Percentiles rank a stretch among this genome's conserved stretches.
Evolutionary conservation across 176 grass and related monocot species (phyloP).

Genomic region (Oryza australiensis): DNA sequence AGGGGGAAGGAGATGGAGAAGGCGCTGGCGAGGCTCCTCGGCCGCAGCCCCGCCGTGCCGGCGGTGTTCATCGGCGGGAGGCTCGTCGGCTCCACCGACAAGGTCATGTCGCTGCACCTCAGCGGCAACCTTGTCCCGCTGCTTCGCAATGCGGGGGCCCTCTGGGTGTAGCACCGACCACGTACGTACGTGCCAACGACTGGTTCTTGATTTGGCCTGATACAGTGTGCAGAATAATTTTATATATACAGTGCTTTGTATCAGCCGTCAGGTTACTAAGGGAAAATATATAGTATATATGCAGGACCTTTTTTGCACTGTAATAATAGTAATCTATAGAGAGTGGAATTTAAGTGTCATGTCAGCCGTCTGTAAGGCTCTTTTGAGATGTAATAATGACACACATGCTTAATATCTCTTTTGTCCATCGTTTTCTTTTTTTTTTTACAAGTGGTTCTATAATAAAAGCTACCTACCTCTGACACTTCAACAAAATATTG

Average conservation of each 20-base stretch:
- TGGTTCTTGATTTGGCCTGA: not conserved
- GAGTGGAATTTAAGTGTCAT: not conserved
- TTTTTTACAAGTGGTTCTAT: no score
- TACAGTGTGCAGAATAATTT: not conserved
- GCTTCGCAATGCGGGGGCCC: constrained; percentile 48
- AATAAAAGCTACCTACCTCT: no score
- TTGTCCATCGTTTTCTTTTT: no score
- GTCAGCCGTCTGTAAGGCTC: not conserved
- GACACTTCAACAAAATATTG: no score
- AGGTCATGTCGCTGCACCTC: constrained; percentile 56
- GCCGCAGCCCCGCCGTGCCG: constrained; percentile 48
- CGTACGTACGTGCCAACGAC: no score
- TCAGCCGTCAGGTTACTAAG: not conserved
- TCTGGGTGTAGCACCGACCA: constrained; percentile 35
- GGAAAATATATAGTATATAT: not conserved
- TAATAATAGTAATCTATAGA: constrained; percentile 21
- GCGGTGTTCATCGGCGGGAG: constrained; percentile 52
- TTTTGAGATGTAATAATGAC: constrained; percentile 3
- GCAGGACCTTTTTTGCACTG: constrained; percentile 33
- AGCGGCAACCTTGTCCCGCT: constrained; percentile 42
- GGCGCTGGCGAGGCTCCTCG: constrained; percentile 45
- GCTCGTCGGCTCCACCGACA: constrained; percentile 49
- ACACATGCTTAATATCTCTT: not conserved
- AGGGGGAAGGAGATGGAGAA: constrained; percentile 50
- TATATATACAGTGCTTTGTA: not conserved